These are phyloP conservation scores for Paraconiothyrium sp. DNA, from an alignment of 2,329 filamentous ascomycete species.

Conservation along the genomic window DNA sequence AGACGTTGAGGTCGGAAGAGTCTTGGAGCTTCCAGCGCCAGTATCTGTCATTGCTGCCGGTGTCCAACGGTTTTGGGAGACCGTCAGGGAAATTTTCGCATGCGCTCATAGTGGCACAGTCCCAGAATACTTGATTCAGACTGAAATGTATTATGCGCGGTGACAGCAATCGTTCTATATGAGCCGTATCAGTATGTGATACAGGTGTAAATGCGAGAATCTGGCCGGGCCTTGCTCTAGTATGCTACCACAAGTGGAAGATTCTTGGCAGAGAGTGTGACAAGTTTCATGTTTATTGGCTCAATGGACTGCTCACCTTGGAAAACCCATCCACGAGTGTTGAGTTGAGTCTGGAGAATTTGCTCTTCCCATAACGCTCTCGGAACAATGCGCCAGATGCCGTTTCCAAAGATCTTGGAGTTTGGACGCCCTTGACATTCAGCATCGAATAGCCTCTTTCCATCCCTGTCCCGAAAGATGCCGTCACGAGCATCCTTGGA, in stretches of 20 bases:
- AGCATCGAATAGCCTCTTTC: conserved; percentile 24
- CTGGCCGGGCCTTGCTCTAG: too few relatives aligned
- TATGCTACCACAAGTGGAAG: too few relatives aligned
- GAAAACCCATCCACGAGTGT: conserved; percentile 41
- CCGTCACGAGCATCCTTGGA: conserved; percentile 30
- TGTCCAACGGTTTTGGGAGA: conserved; percentile 32
- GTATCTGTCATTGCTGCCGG: conserved; percentile 31
- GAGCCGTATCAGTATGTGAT: conserved; percentile 6
- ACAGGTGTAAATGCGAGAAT: too few relatives aligned
- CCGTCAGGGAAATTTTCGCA: conserved; percentile 36
- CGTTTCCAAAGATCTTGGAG: conserved; percentile 24
- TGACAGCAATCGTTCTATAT: conserved; percentile 37
- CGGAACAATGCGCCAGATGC: conserved; percentile 29
- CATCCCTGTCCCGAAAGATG: conserved; percentile 30
- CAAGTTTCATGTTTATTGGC: too few relatives aligned
- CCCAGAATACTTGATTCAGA: conserved; percentile 38
- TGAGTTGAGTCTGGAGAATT: conserved; percentile 29
- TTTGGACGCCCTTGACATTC: conserved; percentile 19
- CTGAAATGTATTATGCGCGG: conserved; percentile 40
- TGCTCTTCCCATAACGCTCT: conserved; percentile 32
- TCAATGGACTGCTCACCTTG: conserved; percentile 30
- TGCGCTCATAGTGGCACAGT: conserved; percentile 33
- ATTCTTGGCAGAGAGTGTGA: too few relatives aligned
- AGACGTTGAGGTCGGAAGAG: conserved; percentile 13
- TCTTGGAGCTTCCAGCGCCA: conserved; percentile 37